These are phyloP conservation scores for Dimocarpus longan DNA, from an alignment of 345 rosid species.

Conservation along the genomic window DNA sequence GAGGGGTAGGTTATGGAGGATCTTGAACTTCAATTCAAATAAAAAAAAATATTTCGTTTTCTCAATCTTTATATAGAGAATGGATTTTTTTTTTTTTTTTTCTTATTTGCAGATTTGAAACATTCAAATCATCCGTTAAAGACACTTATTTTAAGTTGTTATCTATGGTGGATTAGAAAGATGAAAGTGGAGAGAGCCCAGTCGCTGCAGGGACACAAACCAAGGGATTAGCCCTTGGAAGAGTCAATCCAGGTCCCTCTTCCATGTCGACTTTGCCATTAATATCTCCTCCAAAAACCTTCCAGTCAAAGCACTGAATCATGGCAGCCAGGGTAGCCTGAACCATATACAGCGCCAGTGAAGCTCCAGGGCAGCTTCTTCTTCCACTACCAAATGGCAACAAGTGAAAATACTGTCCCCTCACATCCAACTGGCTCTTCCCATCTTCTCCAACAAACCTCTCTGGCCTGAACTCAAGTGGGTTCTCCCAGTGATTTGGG, in stretches of 20 bases:
- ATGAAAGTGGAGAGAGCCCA: constrained; percentile 31
- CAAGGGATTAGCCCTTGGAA: constrained; percentile 56
- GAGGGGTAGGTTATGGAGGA: no score
- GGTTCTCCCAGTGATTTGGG: constrained; percentile 57
- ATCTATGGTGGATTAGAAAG: constrained; percentile 3
- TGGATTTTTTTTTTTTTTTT: no score
- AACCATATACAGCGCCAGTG: constrained; percentile 50
- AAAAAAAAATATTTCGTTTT: no score
- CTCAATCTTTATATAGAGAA: no score
- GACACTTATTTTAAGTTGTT: neutral
- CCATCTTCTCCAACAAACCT: constrained; percentile 41
- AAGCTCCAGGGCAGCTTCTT: constrained; percentile 70
- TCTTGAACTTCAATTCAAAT: no score
- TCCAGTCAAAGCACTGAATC: constrained; percentile 64
- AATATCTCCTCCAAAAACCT: constrained; percentile 29
- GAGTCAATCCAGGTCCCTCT: constrained; percentile 53
- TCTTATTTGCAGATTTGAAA: no score
- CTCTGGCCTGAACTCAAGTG: constrained; percentile 57
- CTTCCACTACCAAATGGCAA: constrained; percentile 71
- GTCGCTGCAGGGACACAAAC: constrained; percentile 53
- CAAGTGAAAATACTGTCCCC: constrained; percentile 52
- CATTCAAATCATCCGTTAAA: no score
- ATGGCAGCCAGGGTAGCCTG: constrained; percentile 43
- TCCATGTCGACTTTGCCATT: constrained; percentile 48
- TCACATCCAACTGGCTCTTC: constrained; percentile 42